phyloP scores from a whole-genome alignment of 1,139 yeast genomes.

The Diutina scorzettiae region DNA sequence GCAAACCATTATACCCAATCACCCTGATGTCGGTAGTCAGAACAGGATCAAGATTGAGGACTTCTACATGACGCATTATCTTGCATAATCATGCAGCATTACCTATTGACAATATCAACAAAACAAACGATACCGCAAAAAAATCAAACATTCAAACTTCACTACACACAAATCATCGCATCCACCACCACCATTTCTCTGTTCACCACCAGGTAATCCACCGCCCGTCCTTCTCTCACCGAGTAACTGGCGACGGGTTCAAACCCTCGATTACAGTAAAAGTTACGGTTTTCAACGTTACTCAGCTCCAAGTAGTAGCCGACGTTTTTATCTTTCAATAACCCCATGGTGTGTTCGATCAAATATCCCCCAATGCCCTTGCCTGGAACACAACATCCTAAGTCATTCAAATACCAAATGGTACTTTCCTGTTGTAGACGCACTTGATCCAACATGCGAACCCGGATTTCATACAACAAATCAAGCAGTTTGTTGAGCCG shows the following conservation, averaged over 20 bases:
- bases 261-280: neutral
- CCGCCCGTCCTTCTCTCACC: neutral
- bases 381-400: constrained; percentile 30
- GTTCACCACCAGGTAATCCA: neutral
- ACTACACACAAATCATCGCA: neutral
- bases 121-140: no score
- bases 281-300: neutral
- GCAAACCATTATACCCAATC: no score
- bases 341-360: constrained; percentile 19
- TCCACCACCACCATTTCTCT: neutral
- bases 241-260: neutral
- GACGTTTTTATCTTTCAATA: constrained; percentile 8
- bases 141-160: no score
- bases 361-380: constrained; percentile 27
- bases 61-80: no score
- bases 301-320: constrained; percentile 3
- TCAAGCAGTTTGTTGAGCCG: neutral
- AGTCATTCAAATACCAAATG: constrained; percentile 30
- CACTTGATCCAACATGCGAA: constrained; percentile 13
- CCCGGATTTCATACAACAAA: constrained; percentile 5
- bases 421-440: constrained; percentile 10
- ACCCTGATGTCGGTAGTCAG: no score
- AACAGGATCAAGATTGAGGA: no score
- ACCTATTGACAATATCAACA: no score
- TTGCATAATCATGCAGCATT: no score